A percentile compares a stretch with the other conserved stretches of the same genome.
Conservation (phyloP, 306 rosid genomes). For the Luffa acutangula region DNA sequence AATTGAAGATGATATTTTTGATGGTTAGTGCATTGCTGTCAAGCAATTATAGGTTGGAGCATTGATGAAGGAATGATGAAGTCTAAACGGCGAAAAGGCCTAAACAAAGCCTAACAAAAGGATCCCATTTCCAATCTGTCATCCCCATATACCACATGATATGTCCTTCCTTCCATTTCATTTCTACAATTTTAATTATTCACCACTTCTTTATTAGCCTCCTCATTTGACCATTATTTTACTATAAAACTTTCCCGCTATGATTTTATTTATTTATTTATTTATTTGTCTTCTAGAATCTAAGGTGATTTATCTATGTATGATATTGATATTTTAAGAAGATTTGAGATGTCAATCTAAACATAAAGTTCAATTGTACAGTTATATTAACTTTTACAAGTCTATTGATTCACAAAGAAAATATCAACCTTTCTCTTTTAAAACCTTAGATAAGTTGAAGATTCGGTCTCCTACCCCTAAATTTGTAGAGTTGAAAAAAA, state of each 20-base stretch:
- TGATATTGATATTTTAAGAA: no score
- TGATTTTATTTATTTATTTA: not conserved
- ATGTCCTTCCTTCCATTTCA: not conserved
- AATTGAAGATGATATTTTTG: not conserved
- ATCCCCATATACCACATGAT: not conserved
- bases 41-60: not conserved
- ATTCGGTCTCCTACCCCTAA: not conserved
- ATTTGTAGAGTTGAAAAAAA: no score
- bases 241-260: not conserved
- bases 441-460: not conserved
- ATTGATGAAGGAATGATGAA: slow-evolving; percentile 6
- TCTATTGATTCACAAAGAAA: not conserved
- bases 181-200: not conserved
- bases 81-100: not conserved
- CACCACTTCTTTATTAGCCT: not conserved
- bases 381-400: no score
- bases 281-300: not conserved
- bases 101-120: not conserved
- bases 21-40: not conserved
- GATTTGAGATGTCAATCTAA: no score
- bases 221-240: not conserved
- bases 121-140: slow-evolving; percentile 3
- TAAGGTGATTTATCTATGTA: not conserved
- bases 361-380: no score
- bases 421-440: not conserved